phyloP scores from a whole-genome alignment of 371 early-diverging fungal genomes.

The Apophysomyces variabilis region DNA sequence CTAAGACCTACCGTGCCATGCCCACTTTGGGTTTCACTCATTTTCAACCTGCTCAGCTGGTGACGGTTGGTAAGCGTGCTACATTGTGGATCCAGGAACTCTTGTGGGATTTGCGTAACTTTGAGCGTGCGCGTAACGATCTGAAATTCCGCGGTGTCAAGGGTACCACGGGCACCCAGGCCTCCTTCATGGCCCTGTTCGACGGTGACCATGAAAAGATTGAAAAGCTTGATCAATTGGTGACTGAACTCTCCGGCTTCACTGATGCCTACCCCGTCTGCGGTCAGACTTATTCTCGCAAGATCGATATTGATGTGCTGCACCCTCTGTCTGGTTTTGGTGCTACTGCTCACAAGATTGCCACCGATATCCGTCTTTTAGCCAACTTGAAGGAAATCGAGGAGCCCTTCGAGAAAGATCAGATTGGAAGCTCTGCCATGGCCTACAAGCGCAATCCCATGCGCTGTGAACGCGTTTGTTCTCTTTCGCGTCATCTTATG shows the following conservation, averaged over 20 bases:
- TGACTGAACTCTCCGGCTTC: constrained; percentile 92
- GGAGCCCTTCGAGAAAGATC: constrained; percentile 98
- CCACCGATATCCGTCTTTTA: constrained; percentile 95
- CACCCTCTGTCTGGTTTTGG: constrained; percentile 90
- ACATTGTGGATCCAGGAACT: constrained; percentile 95
- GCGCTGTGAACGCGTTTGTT: constrained; percentile 97
- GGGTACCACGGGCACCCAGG: constrained; percentile 99
- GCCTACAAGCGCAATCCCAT: constrained; percentile 99
- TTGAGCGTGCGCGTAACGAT: constrained; percentile 87
- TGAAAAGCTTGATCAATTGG: constrained; percentile 87
- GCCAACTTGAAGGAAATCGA: constrained; percentile 97
- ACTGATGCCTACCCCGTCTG: constrained; percentile 87
- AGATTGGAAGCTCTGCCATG: constrained; percentile 98
- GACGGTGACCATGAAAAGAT: constrained; percentile 94
- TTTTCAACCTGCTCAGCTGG: constrained; percentile 98
- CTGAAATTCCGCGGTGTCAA: constrained; percentile 96
- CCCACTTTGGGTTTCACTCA: constrained; percentile 98
- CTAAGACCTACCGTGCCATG: constrained; percentile 77
- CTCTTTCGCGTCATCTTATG: constrained; percentile 95
- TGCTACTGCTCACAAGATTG: constrained; percentile 96
- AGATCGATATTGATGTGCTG: constrained; percentile 95
- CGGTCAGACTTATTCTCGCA: constrained; percentile 98
- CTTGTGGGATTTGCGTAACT: constrained; percentile 94
- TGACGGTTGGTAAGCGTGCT: constrained; percentile 98
- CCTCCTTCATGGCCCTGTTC: constrained; percentile 95